Evolutionary conservation across 352 stramenopile genomes (phyloP).

Genomic region (Phytophthora hybrid): DNA sequence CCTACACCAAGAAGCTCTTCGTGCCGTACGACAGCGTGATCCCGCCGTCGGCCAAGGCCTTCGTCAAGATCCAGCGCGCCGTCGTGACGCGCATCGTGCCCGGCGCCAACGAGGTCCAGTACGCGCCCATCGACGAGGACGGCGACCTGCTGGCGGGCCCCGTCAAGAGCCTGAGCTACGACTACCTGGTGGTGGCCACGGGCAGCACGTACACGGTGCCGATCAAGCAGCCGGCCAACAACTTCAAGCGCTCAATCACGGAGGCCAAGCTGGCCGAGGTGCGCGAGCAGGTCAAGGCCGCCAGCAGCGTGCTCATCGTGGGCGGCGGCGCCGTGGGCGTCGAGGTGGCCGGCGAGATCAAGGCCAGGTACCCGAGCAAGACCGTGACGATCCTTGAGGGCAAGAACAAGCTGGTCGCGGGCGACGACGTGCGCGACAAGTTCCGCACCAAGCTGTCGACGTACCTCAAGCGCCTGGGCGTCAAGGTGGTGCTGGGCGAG

Average conservation of each 20-base stretch:
- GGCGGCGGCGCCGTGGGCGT: constrained; percentile 65
- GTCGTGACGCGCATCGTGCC: too few species aligned
- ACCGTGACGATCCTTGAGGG: constrained; percentile 67
- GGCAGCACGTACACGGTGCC: constrained; percentile 66
- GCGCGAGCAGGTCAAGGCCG: constrained; percentile 50
- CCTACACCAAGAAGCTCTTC: too few species aligned
- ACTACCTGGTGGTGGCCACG: constrained; percentile 72
- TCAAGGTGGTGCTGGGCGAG: too few species aligned
- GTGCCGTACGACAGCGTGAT: too few species aligned
- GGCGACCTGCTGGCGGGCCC: constrained; percentile 34
- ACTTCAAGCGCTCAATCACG: constrained; percentile 42
- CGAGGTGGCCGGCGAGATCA: constrained; percentile 70
- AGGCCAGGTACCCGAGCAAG: constrained; percentile 61
- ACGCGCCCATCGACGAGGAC: constrained; percentile 43
- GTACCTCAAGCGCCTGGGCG: too few species aligned
- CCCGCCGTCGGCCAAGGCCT: too few species aligned
- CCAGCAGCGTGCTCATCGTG: constrained; percentile 61
- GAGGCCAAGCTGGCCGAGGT: constrained; percentile 50
- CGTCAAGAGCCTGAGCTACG: constrained; percentile 52
- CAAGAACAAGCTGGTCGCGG: too few species aligned
- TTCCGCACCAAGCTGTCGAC: too few species aligned
- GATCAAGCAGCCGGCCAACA: constrained; percentile 56
- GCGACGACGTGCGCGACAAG: too few species aligned
- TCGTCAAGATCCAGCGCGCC: too few species aligned
- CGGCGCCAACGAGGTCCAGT: constrained; percentile 49